Evolutionary conservation across 2,329 filamentous ascomycete species (phyloP), one percentile per base, ranked within the genome.

Genomic region (Curvularia verruculosa): DNA sequence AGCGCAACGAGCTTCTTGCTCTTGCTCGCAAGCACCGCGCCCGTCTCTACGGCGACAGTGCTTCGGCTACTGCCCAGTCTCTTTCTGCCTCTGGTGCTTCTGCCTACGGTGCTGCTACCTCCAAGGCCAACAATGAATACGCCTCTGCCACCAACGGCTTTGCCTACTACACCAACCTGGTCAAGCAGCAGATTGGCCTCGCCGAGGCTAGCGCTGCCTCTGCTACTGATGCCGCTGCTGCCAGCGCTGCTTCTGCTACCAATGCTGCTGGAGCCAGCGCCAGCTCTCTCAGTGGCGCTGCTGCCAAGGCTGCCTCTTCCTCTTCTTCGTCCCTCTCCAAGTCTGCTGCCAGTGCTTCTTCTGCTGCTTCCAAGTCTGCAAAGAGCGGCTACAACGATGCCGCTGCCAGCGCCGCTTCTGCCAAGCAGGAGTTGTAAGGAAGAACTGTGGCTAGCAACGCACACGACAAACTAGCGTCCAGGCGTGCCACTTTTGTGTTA

Each of bases 1-100:
- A 90, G 82, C 82, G 86, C 66, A 96, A 97, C 70, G 94, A 99
- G 77, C 85, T 98, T 24, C 83, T 96, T 51, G 92, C 94, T 51
- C 85, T 98, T 60, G 89, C 94, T 62, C 92, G 94, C 74, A 96
- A 95, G 83, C 86, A 96, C 79, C 89, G 90, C 57, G 88, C 89
- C 56, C 81, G 87, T 56, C 81, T 94, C 44, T 81, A 88, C 18
- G 88, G 87, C 58, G 88, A 92, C 69, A 90, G 84, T 49, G 76
- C 85, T 29, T 71, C 71, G 29, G 70, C 66, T 21, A 65, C 71
- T 28, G 74, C 78, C 52, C 71, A 36, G 26, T 58, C 56, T 26
- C 10, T 72, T 50, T 76, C 74, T 44, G 77, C 75, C 55, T 76
- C 71, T 53, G 79, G 79, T 63, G 80, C 80, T 52, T 80, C 80